A percentile compares a stretch with the other conserved stretches of the same genome.
These are phyloP conservation scores for Scenedesmus sp. DNA, from an alignment of 163 green algal genomes.

Conservation along the genomic window DNA sequence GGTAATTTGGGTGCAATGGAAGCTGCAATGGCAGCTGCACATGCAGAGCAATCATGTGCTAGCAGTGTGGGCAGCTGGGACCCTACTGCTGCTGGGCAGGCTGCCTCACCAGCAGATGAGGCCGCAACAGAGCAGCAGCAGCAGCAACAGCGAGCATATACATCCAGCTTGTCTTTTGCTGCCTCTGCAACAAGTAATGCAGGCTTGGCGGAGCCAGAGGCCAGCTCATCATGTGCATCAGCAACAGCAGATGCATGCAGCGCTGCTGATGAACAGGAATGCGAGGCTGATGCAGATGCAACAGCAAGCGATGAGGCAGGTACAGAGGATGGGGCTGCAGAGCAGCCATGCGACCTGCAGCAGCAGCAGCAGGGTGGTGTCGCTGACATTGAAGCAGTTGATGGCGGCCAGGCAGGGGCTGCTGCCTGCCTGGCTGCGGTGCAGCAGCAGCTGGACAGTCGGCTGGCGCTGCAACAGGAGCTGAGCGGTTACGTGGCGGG, in stretches of 20 bases:
- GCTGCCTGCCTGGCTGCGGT: constrained; percentile 13
- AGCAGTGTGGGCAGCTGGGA: constrained; percentile 28
- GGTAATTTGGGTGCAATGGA: too few species aligned
- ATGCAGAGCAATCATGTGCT: neutral
- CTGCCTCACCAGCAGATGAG: neutral
- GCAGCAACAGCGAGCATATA: neutral
- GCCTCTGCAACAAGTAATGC: neutral
- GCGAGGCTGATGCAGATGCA: neutral
- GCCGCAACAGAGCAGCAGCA: neutral
- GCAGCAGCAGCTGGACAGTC: neutral
- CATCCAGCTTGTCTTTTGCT: neutral
- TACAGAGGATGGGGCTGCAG: neutral
- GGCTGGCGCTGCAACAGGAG: neutral
- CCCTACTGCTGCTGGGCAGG: neutral
- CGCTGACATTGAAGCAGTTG: neutral
- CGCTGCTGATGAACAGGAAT: neutral
- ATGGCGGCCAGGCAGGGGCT: neutral
- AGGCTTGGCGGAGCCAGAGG: neutral
- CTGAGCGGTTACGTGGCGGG: constrained; percentile 5
- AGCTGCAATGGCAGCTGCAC: neutral
- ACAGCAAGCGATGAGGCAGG: neutral
- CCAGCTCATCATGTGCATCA: neutral
- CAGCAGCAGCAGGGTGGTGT: constrained; percentile 13
- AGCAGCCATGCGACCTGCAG: neutral
- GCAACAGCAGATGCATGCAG: neutral